Evolutionary conservation across 169 alveolate species (phyloP).

Genomic region (Babesia caballi): DNA sequence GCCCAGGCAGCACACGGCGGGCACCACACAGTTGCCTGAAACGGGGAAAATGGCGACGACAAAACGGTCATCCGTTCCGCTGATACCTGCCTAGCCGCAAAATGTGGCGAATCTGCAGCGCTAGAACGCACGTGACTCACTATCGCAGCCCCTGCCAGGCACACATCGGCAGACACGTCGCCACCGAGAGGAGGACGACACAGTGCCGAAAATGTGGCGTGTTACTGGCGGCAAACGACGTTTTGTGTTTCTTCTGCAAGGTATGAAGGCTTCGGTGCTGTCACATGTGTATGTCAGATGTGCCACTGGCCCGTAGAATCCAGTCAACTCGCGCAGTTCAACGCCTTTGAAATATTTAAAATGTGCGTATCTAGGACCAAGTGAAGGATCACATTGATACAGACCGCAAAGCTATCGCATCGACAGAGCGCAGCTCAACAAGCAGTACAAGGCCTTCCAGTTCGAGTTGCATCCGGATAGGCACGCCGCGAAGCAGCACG

Average conservation of each 20-base stretch:
- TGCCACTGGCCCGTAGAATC: conserved; percentile 61
- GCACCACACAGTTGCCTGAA: conserved; percentile 18
- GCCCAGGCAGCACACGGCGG: neutral
- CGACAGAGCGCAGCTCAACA: conserved; percentile 34
- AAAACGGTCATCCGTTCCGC: neutral
- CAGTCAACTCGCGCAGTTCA: neutral
- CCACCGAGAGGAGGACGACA: neutral
- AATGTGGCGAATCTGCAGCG: neutral
- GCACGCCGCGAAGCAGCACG: conserved; percentile 9
- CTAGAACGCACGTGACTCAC: neutral
- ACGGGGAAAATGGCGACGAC: neutral
- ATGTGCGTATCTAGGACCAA: conserved; percentile 8
- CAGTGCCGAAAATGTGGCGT: conserved; percentile 42
- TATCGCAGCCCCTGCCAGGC: neutral
- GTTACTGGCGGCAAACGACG: neutral
- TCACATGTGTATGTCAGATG: conserved; percentile 12
- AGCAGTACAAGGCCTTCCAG: conserved; percentile 40
- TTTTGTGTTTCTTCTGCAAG: conserved; percentile 41
- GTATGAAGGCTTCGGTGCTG: neutral
- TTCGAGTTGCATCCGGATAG: conserved; percentile 51
- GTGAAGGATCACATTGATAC: no score
- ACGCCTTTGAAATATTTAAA: conserved; percentile 33
- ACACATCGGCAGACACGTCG: neutral
- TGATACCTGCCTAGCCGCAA: neutral
- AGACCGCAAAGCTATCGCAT: conserved; percentile 22